phyloP scores from a whole-genome alignment of 345 rosid species.

The Sisymbrium altissimum region DNA sequence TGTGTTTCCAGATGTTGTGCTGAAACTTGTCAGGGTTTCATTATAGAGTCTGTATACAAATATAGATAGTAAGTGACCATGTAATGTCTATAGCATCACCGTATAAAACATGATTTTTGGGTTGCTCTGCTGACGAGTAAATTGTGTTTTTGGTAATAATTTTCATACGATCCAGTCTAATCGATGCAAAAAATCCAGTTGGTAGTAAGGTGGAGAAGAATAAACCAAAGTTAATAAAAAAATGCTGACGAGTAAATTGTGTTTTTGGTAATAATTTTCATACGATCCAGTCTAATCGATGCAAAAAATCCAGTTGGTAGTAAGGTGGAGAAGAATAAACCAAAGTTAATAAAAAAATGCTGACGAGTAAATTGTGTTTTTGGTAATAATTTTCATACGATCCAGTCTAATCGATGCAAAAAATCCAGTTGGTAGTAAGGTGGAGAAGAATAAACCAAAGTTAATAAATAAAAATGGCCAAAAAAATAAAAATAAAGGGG shows the following conservation, averaged over 20 bases:
- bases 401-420: neutral
- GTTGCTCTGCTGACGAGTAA: neutral
- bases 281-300: neutral
- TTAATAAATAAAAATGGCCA: too few species aligned
- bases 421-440: neutral
- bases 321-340: neutral
- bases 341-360: neutral
- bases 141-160: neutral
- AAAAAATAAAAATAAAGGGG: slow-evolving; percentile 43
- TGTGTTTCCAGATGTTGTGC: neutral
- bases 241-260: neutral
- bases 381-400: neutral
- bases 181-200: neutral
- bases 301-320: neutral
- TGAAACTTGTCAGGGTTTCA: neutral
- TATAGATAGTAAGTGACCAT: neutral
- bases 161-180: neutral
- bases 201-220: neutral
- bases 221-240: neutral
- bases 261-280: neutral
- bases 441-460: neutral
- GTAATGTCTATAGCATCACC: slow-evolving; percentile 2
- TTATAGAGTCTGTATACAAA: neutral
- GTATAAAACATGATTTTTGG: neutral
- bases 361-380: neutral